Evolutionary conservation across 495 filamentous ascomycete species (phyloP).

Genomic region (Talaromyces ruber): DNA sequence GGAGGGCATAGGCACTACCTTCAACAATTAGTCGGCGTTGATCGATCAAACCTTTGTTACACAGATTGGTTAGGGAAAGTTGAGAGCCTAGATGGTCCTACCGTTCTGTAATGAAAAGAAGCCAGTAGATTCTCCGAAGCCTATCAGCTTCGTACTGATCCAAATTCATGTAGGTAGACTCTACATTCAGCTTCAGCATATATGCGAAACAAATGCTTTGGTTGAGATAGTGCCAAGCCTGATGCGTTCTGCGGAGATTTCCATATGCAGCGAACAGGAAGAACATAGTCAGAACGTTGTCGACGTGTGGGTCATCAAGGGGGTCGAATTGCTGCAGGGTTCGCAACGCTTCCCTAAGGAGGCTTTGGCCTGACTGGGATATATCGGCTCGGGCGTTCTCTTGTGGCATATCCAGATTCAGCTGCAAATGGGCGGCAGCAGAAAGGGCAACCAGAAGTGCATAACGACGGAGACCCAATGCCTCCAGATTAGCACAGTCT

Average conservation of each 20-base stretch:
- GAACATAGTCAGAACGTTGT: neutral
- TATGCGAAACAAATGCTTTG: constrained; percentile 1
- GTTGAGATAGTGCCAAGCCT: constrained; percentile 1
- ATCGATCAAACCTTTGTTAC: neutral
- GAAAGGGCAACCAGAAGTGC: neutral
- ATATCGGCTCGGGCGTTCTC: neutral
- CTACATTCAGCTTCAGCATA: constrained; percentile 2
- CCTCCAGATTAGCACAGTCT: neutral
- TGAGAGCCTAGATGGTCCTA: neutral
- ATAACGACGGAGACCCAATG: constrained; percentile 1
- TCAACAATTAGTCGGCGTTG: neutral
- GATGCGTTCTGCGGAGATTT: neutral
- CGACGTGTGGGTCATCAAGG: neutral
- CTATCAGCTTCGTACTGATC: neutral
- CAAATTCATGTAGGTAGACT: neutral
- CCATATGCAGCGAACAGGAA: constrained; percentile 2
- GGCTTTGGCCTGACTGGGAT: neutral
- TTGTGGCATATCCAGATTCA: neutral
- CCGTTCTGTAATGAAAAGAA: constrained; percentile 3
- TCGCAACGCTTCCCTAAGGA: neutral
- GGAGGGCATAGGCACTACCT: neutral
- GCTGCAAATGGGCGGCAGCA: neutral
- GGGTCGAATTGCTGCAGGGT: neutral
- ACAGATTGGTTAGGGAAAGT: neutral
- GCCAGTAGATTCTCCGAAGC: constrained; percentile 1